Percentiles rank a stretch among this genome's conserved stretches.
Conservation (phyloP, 1,284 basidiomycete species). For the Lignosus rhinocerotis region DNA sequence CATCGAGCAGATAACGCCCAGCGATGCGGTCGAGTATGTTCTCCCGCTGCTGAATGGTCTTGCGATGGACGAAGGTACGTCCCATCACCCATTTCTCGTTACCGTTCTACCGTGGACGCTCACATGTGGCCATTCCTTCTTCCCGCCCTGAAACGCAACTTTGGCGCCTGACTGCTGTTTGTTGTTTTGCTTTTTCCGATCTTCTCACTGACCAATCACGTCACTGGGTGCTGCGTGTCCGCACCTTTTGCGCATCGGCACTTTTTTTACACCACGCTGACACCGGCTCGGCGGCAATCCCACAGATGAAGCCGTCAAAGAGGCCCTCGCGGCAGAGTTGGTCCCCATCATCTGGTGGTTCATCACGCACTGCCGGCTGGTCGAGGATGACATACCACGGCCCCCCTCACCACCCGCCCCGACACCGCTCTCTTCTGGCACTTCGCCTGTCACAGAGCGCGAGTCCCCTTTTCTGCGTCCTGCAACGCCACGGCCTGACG, state of each 20-base stretch:
- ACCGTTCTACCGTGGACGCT: constrained; percentile 15
- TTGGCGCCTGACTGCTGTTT: constrained; percentile 4
- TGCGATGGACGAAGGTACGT: constrained; percentile 83
- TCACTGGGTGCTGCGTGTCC: constrained; percentile 2
- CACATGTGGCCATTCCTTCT: constrained; percentile 9
- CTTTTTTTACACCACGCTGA: constrained; percentile 12
- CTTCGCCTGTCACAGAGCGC: neutral
- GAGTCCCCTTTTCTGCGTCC: constrained; percentile 4
- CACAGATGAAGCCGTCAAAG: constrained; percentile 87
- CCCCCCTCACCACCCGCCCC: constrained; percentile 13
- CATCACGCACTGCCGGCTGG: constrained; percentile 72
- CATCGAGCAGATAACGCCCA: constrained; percentile 69
- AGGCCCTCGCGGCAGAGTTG: constrained; percentile 84
- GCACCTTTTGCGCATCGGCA: constrained; percentile 10
- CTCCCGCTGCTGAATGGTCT: constrained; percentile 86
- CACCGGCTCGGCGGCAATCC: constrained; percentile 4
- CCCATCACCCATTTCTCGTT: constrained; percentile 11
- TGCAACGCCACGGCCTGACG: constrained; percentile 4
- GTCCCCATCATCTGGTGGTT: constrained; percentile 94
- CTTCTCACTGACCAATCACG: constrained; percentile 19
- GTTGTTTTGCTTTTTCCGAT: constrained; percentile 8
- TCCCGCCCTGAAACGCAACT: constrained; percentile 3
- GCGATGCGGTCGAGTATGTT: constrained; percentile 93
- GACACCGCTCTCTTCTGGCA: constrained; percentile 19
- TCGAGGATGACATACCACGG: constrained; percentile 42